These are phyloP conservation scores for Gloeophyllum trabeum DNA, from an alignment of 768 basidiomycete species.

Conservation along the genomic window DNA sequence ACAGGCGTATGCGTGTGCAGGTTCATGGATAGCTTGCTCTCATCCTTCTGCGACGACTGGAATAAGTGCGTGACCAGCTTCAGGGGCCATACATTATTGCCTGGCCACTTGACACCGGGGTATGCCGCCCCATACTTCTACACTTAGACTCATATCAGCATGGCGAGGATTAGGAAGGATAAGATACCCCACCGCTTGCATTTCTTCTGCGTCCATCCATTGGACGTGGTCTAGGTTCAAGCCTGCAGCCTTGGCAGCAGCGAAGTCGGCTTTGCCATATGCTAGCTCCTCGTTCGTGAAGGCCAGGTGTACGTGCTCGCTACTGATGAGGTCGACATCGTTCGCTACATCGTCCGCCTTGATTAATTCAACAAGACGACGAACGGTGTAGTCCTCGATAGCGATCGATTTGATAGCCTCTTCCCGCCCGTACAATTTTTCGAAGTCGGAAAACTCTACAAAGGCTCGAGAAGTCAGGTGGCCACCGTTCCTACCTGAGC, in stretches of 20 bases:
- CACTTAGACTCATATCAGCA: neutral
- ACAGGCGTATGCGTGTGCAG: slow-evolving; percentile 73
- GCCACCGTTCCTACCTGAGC: slow-evolving; percentile 78
- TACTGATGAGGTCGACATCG: slow-evolving; percentile 51
- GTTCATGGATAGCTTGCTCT: too few species aligned
- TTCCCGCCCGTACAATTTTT: slow-evolving; percentile 30
- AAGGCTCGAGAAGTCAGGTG: slow-evolving; percentile 50
- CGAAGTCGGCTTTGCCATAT: slow-evolving; percentile 30
- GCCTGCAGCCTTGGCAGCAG: slow-evolving; percentile 42
- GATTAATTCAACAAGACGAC: slow-evolving; percentile 37
- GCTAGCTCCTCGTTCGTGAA: slow-evolving; percentile 32
- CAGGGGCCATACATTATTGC: slow-evolving; percentile 66
- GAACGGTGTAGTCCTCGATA: slow-evolving; percentile 47
- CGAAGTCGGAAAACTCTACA: slow-evolving; percentile 28
- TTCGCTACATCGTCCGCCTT: slow-evolving; percentile 27
- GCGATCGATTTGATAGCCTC: slow-evolving; percentile 43
- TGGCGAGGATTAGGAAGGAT: too few species aligned
- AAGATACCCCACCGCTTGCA: slow-evolving; percentile 15
- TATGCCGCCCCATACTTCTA: slow-evolving; percentile 34
- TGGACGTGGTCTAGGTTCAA: slow-evolving; percentile 29
- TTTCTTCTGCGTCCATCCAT: slow-evolving; percentile 36
- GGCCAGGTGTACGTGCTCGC: slow-evolving; percentile 39
- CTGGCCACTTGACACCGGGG: slow-evolving; percentile 39
- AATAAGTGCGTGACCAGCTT: slow-evolving; percentile 70
- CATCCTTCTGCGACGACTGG: slow-evolving; percentile 17